Conservation (phyloP, 176 grass and related monocot species). For the Musa itinerans region DNA sequence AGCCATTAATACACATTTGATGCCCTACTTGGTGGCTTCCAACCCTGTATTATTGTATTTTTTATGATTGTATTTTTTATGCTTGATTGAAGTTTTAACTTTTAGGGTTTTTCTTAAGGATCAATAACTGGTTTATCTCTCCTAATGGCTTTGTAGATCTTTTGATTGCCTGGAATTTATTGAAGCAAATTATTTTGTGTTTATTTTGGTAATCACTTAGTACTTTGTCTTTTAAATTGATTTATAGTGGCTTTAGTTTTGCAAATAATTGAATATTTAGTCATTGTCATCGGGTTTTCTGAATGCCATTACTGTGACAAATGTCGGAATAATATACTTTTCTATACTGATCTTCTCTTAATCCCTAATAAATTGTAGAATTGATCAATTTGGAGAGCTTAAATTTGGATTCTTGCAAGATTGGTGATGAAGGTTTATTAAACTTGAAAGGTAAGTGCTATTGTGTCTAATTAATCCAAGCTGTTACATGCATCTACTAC, state of each 20-base stretch:
- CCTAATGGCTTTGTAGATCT: background rate
- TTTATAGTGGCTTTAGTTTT: background rate
- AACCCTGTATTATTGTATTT: background rate
- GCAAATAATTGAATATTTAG: background rate
- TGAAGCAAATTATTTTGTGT: background rate
- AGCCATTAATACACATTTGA: background rate
- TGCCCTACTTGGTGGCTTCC: background rate
- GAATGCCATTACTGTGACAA: background rate
- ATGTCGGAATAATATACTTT: background rate
- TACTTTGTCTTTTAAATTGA: background rate
- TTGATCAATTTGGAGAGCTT: slow-evolving; percentile 76
- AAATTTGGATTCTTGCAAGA: slow-evolving; percentile 93
- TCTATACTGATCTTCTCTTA: background rate
- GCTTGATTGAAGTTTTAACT: background rate
- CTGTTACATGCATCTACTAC: background rate
- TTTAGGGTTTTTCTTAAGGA: background rate
- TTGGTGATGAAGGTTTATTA: slow-evolving; percentile 55
- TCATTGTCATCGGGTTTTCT: background rate
- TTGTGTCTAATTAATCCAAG: background rate
- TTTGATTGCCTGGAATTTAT: background rate
- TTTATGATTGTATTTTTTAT: background rate
- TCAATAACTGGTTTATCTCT: background rate
- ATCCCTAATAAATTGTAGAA: slow-evolving; percentile 32
- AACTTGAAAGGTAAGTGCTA: slow-evolving; percentile 56
- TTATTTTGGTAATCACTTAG: background rate